Base-by-base conservation (phyloP, 306 rosid genomes). In the Neltuma alba region DNA sequence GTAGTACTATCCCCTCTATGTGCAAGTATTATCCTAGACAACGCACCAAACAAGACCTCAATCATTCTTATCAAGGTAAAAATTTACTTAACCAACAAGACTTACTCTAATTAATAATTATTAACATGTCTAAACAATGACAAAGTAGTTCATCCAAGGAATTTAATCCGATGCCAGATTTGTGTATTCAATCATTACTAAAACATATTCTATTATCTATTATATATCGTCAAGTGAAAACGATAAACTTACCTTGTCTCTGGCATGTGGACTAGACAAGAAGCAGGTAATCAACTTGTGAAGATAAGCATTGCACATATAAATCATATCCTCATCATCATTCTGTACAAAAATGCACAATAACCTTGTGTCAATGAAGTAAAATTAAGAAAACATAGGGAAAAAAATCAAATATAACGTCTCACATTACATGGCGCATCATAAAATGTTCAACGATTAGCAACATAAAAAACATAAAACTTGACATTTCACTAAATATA, bases 301-400 rank as follows among this genome's bases (percentile, higher is more conserved):
- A 84, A 95, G 85, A 81, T 95, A 95, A 70, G 98, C 97, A 80
- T 92, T 95, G 85, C 87, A 95, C 97, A 95, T 93, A 72, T 91
- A 95, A 85, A 84, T 79, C 97, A 92, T 92, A 78, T 95, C 99
- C 81, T 92, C 99, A 4, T 95, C 99, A 70, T 95, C 99, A 75
- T 94, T 95, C 99, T 95, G 90, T 66, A 84, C 62, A 76, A 75
- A 79, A 84, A 61, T 69, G 30, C 74, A 55, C 33, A 68, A 78
- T 33, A 54, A 52, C 33, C 69, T 80, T 47, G 77, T 71, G 45
- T 57, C 55, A 80, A 84, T 64, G 48, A 77, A 48, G 66, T 21
- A 68, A 58, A 79, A 66, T 77, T 44, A 79, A 44, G 78, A 73
- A 58, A 84, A 75, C 54, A 65, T 54, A 72, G 21, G 15, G 12